Evolutionary conservation across 345 rosid species (phyloP).

Genomic region (Alliaria petiolata): DNA sequence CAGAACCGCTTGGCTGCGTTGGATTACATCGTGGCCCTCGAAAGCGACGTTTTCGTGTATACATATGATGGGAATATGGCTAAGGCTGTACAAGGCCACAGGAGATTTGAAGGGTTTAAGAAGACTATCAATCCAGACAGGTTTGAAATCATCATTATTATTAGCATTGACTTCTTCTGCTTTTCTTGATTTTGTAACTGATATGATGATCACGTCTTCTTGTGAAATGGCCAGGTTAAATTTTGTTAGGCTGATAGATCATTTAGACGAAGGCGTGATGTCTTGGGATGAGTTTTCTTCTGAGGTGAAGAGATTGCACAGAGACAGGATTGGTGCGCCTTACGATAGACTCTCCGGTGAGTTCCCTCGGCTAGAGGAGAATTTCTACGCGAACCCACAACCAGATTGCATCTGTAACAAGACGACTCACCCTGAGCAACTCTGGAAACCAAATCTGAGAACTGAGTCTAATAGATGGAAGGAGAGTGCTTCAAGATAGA

Average conservation of each 20-base stretch:
- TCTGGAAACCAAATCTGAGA: conserved; percentile 10
- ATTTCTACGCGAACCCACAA: conserved; percentile 82
- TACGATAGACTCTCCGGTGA: conserved; percentile 58
- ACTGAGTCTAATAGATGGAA: conserved; percentile 13
- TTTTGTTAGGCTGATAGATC: conserved; percentile 69
- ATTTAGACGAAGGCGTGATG: conserved; percentile 49
- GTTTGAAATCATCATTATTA: conserved; percentile 22
- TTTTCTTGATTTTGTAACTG: too few species aligned
- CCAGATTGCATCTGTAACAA: conserved; percentile 82
- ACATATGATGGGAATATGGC: conserved; percentile 99
- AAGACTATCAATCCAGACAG: conserved; percentile 88
- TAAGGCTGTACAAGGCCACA: conserved; percentile 93
- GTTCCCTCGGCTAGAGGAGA: conserved; percentile 80
- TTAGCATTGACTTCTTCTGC: background rate
- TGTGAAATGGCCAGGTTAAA: conserved; percentile 49
- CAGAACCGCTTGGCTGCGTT: conserved; percentile 93
- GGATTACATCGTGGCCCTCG: conserved; percentile 85
- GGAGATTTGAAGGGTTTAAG: conserved; percentile 81
- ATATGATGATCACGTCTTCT: background rate
- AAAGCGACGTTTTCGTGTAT: conserved; percentile 88
- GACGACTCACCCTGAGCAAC: conserved; percentile 33
- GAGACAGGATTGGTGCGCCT: conserved; percentile 74
- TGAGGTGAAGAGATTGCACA: conserved; percentile 59
- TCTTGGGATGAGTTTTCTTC: conserved; percentile 76
- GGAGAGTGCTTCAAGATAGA: conserved; percentile 26